A percentile compares a stretch with the other conserved stretches of the same genome.
Conservation (phyloP, 2,329 filamentous ascomycete species). For the Hansfordia pulvinata region DNA sequence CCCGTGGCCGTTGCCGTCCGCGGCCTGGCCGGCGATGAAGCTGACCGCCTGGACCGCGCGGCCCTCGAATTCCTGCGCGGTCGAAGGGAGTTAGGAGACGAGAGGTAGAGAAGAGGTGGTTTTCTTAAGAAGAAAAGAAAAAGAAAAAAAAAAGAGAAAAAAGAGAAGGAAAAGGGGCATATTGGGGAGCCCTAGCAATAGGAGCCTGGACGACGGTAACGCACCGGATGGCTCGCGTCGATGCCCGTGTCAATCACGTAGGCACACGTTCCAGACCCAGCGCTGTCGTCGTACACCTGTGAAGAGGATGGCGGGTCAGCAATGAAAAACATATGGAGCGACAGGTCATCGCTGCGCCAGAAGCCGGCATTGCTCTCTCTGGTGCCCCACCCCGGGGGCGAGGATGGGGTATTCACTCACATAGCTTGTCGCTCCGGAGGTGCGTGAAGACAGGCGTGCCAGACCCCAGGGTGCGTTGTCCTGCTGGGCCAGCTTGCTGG, state of each 20-base stretch:
- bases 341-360: no score
- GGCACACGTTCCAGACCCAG: conserved; percentile 16
- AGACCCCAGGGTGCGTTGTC: conserved; percentile 23
- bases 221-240: conserved; percentile 7
- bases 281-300: conserved; percentile 21
- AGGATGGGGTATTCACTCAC: no score
- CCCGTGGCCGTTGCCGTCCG: conserved; percentile 21
- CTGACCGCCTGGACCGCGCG: conserved; percentile 19
- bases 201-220: background rate
- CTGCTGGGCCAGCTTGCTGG: conserved; percentile 21
- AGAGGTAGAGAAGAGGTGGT: background rate
- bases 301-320: no score
- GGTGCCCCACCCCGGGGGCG: no score
- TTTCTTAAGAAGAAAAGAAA: background rate
- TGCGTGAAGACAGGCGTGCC: conserved; percentile 21
- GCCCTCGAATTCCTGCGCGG: conserved; percentile 15
- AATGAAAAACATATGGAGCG: no score
- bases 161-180: no score
- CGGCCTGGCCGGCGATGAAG: conserved; percentile 11
- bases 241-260: conserved; percentile 25
- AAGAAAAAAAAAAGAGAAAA: no score
- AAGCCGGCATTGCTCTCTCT: no score
- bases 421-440: conserved; percentile 14
- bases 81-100: background rate
- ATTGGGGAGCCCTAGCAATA: no score